Evolutionary conservation across 2,329 filamentous ascomycete genomes (phyloP), one percentile per base, ranked within the genome.

Genomic region (Beauveria australis): DNA sequence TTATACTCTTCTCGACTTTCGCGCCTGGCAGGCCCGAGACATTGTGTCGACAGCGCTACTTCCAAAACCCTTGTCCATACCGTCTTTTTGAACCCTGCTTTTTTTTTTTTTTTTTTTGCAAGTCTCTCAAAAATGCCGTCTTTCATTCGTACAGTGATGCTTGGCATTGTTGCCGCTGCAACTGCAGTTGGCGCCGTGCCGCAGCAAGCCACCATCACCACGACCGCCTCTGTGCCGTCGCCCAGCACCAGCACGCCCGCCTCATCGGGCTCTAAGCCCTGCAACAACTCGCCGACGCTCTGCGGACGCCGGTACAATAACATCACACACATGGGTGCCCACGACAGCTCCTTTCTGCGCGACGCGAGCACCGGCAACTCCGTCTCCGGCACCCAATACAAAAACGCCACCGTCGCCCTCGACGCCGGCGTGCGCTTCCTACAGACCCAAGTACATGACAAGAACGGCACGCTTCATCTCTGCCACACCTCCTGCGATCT

Each of bases 221-320:
- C 53, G 2, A 18, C 48, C 3, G 51, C 59, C n/a, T 22, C 22
- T 10, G 43, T 28, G 8, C 46, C 54, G n/a, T 28, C 54, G 28
- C 33, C 43, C 28, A 58, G 54, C 37, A 47, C 44, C 51, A 28
- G 28, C 19, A 24, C 46, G 12, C 19, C 43, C 1, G 26, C 26
- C 16, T 54, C 66, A 18, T 57, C 63, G 2, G 47, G 41, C 5
- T 66, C 69, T 24, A 68, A 67, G 18, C 84, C 86, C 37, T 94
- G 91, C 81, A 94, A 94, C 76, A 93, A 93, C 78, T 91, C 88
- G 1, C 88, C 89, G 0, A 76, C 79, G 48, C 81, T 94, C 46
- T 94, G 91, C 78, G 77, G 75, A 63, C 84, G 83, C 64, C 75
- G 82, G 19, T 94, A 94, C 77, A 86, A 85, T 75, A 84, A 88